phyloP scores from a whole-genome alignment of 2,329 filamentous ascomycete genomes.

The Pseudofabraea citricarpa region DNA sequence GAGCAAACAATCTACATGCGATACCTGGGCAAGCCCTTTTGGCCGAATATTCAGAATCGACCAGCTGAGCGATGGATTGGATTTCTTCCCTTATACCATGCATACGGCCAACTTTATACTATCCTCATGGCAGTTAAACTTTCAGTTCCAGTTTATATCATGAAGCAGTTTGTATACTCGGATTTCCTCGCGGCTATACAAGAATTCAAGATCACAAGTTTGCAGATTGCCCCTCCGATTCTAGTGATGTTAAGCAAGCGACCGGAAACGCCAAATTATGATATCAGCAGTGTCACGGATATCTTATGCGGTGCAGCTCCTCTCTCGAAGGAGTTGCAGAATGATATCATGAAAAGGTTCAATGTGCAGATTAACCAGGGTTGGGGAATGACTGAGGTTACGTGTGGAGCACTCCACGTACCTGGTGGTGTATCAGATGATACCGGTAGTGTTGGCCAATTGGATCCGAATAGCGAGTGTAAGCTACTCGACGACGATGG shows the following conservation, averaged over 20 bases:
- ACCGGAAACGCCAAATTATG: slow-evolving; percentile 44
- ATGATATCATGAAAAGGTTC: slow-evolving; percentile 40
- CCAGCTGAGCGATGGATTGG: slow-evolving; percentile 46
- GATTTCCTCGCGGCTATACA: slow-evolving; percentile 47
- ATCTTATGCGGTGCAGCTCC: slow-evolving; percentile 51
- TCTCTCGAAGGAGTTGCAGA: slow-evolving; percentile 35
- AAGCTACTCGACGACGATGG: slow-evolving; percentile 50
- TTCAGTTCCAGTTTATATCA: slow-evolving; percentile 46
- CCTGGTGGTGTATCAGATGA: slow-evolving; percentile 33
- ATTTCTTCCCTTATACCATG: slow-evolving; percentile 64
- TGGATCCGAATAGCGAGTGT: slow-evolving; percentile 48
- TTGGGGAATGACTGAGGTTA: slow-evolving; percentile 58
- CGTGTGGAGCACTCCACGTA: slow-evolving; percentile 37
- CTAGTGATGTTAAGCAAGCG: slow-evolving; percentile 55
- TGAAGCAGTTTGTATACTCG: slow-evolving; percentile 50
- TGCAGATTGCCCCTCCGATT: slow-evolving; percentile 53
- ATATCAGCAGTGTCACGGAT: slow-evolving; percentile 44
- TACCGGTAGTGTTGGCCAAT: slow-evolving; percentile 45
- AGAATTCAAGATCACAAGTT: slow-evolving; percentile 45
- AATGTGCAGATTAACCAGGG: slow-evolving; percentile 42
- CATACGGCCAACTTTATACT: slow-evolving; percentile 50
- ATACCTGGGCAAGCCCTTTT: slow-evolving; percentile 32
- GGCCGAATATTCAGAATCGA: slow-evolving; percentile 26
- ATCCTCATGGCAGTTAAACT: slow-evolving; percentile 41
- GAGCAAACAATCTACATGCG: slow-evolving; percentile 44